Percentiles rank a stretch among this genome's conserved stretches.
Evolutionary conservation across 495 filamentous ascomycete genomes (phyloP).

Genomic region (Thozetella sp.): DNA sequence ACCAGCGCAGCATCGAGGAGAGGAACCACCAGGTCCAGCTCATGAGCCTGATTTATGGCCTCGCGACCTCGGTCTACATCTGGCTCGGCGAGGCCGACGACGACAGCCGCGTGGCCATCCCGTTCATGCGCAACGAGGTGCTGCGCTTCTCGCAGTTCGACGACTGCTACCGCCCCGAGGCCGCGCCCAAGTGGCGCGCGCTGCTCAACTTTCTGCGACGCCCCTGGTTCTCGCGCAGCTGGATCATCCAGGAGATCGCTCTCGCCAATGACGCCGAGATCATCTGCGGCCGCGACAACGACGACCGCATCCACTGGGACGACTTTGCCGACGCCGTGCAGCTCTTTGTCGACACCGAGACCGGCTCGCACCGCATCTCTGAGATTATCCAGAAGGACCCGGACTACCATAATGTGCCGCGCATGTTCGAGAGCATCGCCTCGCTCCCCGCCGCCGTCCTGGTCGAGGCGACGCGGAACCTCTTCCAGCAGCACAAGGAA

Average conservation of each 20-base stretch:
- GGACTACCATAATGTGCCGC: slow-evolving; percentile 7
- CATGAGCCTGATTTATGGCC: too few relatives aligned
- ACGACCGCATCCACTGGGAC: slow-evolving; percentile 27
- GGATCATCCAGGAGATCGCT: slow-evolving; percentile 39
- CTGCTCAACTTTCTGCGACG: slow-evolving; percentile 31
- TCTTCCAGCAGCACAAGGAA: slow-evolving; percentile 20
- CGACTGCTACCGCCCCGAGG: slow-evolving; percentile 14
- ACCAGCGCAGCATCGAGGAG: too few relatives aligned
- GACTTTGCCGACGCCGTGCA: slow-evolving; percentile 31
- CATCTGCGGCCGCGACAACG: slow-evolving; percentile 20
- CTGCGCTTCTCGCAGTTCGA: slow-evolving; percentile 31
- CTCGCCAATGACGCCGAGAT: slow-evolving; percentile 26
- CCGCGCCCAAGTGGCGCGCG: slow-evolving; percentile 20
- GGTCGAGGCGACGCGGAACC: slow-evolving; percentile 29
- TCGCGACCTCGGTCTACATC: slow-evolving; percentile 22
- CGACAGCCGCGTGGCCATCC: slow-evolving; percentile 18
- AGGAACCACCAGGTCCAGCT: too few relatives aligned
- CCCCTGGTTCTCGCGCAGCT: slow-evolving; percentile 33
- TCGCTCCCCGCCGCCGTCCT: slow-evolving; percentile 32
- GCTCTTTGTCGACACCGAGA: slow-evolving; percentile 22
- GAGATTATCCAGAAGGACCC: slow-evolving; percentile 11
- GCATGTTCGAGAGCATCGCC: slow-evolving; percentile 26
- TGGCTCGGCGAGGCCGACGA: slow-evolving; percentile 28
- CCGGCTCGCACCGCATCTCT: slow-evolving; percentile 23
- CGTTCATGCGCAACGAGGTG: slow-evolving; percentile 29